A percentile compares a stretch with the other conserved stretches of the same genome.
These are phyloP conservation scores for Sphagnum fallax DNA, from an alignment of 228 moss, liverwort and hornwort genomes.

Conservation along the genomic window DNA sequence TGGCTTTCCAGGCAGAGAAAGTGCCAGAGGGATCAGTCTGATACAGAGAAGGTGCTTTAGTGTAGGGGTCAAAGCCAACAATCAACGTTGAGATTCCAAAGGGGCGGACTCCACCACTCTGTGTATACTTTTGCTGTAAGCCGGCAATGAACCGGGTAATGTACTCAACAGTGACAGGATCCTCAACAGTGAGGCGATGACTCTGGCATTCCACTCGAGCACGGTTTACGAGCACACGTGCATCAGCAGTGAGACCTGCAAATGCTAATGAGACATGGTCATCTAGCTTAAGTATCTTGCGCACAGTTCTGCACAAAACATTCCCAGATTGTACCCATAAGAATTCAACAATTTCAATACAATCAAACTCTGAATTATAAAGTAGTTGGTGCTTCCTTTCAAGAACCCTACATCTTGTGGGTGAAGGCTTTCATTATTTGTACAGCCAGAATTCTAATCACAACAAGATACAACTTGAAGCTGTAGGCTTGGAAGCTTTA, in stretches of 20 bases:
- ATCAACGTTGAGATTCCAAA: slow-evolving; percentile 20
- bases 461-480: no score
- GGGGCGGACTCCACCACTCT: slow-evolving; percentile 10
- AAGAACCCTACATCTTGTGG: no score
- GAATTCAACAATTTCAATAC: no score
- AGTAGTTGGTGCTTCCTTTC: no score
- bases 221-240: slow-evolving; percentile 92
- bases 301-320: slow-evolving; percentile 61
- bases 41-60: slow-evolving; percentile 78
- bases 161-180: slow-evolving; percentile 79
- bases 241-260: slow-evolving; percentile 90
- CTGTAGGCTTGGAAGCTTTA: no score
- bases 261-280: slow-evolving; percentile 96
- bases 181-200: slow-evolving; percentile 94
- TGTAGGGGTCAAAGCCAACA: slow-evolving; percentile 93
- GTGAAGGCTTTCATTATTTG: no score
- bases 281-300: slow-evolving; percentile 89
- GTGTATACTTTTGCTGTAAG: slow-evolving; percentile 12
- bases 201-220: slow-evolving; percentile 98
- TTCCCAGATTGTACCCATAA: no score
- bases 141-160: slow-evolving; percentile 11
- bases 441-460: no score
- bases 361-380: no score
- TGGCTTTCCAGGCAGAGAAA: slow-evolving; percentile 98
- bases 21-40: slow-evolving; percentile 98